Conservation (phyloP, 257 asterid species). For the Petunia secreta region DNA sequence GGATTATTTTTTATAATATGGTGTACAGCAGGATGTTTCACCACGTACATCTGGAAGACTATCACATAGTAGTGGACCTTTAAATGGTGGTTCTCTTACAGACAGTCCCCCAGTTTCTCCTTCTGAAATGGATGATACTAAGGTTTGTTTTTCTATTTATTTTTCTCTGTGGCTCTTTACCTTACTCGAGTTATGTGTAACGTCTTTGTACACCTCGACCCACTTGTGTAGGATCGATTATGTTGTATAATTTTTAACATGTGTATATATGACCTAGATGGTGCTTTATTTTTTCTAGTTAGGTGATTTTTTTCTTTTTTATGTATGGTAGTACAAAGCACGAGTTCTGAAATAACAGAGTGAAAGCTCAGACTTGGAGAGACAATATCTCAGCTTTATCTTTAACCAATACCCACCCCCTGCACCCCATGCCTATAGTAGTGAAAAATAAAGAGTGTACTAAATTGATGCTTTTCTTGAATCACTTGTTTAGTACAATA, state of each 20-base stretch:
- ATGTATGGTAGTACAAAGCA: constrained; percentile 42
- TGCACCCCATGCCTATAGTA: neutral
- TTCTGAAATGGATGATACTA: constrained; percentile 73
- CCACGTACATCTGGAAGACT: constrained; percentile 97
- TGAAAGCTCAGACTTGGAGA: constrained; percentile 27
- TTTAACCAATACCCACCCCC: constrained; percentile 45
- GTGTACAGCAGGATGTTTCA: constrained; percentile 90
- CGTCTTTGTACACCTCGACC: too few relatives aligned
- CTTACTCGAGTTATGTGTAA: too few relatives aligned
- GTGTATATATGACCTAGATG: constrained; percentile 13
- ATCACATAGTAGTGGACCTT: constrained; percentile 98
- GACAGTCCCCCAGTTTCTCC: constrained; percentile 99
- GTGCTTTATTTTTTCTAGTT: neutral
- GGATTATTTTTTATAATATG: constrained; percentile 5
- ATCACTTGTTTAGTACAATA: constrained; percentile 25
- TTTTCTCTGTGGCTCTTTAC: neutral
- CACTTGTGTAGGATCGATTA: too few relatives aligned
- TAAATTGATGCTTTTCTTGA: constrained; percentile 36
- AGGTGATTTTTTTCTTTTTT: constrained; percentile 5
- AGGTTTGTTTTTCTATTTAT: constrained; percentile 48
- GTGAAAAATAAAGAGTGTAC: constrained; percentile 29
- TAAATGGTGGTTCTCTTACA: constrained; percentile 80
- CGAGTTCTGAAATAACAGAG: constrained; percentile 48
- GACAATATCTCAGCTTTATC: constrained; percentile 54
- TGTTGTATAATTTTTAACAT: neutral